Percentiles rank a stretch among this genome's conserved stretches.
phyloP scores from a whole-genome alignment of 2,329 filamentous ascomycete species.

The Hymenoscyphus occultus region DNA sequence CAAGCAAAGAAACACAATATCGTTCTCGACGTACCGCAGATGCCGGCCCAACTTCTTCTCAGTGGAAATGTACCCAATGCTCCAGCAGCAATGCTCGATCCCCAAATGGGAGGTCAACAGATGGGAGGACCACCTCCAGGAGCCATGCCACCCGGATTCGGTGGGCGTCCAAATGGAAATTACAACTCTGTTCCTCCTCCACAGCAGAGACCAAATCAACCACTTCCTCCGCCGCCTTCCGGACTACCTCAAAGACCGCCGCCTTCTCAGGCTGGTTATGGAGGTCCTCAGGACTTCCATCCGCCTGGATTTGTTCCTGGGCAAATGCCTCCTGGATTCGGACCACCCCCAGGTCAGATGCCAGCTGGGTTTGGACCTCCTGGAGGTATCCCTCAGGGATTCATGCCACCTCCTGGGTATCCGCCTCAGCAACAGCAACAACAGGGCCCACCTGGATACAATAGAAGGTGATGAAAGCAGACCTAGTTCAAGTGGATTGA shows the following conservation, averaged over 20 bases:
- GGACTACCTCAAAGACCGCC: constrained; percentile 65
- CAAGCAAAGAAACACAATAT: constrained; percentile 95
- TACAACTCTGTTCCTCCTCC: constrained; percentile 37
- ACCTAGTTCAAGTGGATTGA: neutral
- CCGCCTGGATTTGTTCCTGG: constrained; percentile 41
- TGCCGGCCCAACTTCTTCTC: constrained; percentile 39
- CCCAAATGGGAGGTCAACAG: constrained; percentile 18
- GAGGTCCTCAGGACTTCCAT: constrained; percentile 57
- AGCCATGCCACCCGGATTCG: constrained; percentile 32
- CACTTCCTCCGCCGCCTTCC: constrained; percentile 55
- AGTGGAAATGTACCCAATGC: constrained; percentile 42
- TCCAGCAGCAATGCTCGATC: constrained; percentile 41
- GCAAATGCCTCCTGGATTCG: constrained; percentile 44
- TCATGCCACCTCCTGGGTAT: constrained; percentile 31
- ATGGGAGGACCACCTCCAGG: constrained; percentile 27
- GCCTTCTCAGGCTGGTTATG: constrained; percentile 64
- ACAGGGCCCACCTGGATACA: constrained; percentile 33
- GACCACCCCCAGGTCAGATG: constrained; percentile 34
- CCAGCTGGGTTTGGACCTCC: constrained; percentile 33
- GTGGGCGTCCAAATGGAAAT: constrained; percentile 23
- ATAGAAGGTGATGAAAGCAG: constrained; percentile 24
- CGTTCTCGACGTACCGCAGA: constrained; percentile 58
- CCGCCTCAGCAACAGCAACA: constrained; percentile 26
- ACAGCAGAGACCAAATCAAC: constrained; percentile 42
- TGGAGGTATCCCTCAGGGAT: constrained; percentile 29